Conservation (phyloP, 768 basidiomycete genomes). For the Phylloporus arenicola region DNA sequence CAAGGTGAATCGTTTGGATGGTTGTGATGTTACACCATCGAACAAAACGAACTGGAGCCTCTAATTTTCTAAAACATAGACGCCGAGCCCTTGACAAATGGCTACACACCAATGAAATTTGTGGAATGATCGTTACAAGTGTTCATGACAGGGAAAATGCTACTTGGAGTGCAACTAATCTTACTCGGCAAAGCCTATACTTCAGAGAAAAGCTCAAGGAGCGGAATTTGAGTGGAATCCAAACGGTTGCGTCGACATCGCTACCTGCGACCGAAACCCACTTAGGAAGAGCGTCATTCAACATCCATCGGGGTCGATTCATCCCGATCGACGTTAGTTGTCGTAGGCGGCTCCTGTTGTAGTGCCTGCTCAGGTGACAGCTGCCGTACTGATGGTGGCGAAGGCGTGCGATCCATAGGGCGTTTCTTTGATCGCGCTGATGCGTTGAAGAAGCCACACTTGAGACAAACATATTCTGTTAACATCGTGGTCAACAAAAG, state of each 20-base stretch:
- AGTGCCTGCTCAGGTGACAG: constrained; percentile 7
- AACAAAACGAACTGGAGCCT: too few relatives aligned
- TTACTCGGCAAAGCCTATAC: not conserved
- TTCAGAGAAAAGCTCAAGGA: constrained; percentile 3
- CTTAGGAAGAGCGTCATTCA: constrained; percentile 7
- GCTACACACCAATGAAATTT: too few relatives aligned
- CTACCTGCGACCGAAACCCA: not conserved
- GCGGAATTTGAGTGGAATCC: not conserved
- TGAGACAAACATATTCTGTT: constrained; percentile 79
- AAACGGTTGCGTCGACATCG: not conserved
- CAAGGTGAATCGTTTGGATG: too few relatives aligned
- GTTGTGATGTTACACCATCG: too few relatives aligned
- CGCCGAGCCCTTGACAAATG: too few relatives aligned
- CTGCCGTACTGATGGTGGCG: constrained; percentile 19
- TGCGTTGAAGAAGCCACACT: constrained; percentile 80
- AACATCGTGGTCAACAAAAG: constrained; percentile 1
- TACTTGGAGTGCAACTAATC: not conserved
- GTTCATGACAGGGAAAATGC: not conserved
- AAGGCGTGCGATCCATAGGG: constrained; percentile 22
- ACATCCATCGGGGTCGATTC: constrained; percentile 8
- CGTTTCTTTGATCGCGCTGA: constrained; percentile 34
- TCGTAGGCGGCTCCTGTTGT: not conserved
- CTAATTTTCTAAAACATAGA: too few relatives aligned
- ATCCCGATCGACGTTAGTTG: constrained; percentile 4
- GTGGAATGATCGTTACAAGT: not conserved